Evolutionary conservation across 257 asterid genomes (phyloP), one percentile per base, ranked within the genome.

Genomic region (Rauvolfia tetraphylla): DNA sequence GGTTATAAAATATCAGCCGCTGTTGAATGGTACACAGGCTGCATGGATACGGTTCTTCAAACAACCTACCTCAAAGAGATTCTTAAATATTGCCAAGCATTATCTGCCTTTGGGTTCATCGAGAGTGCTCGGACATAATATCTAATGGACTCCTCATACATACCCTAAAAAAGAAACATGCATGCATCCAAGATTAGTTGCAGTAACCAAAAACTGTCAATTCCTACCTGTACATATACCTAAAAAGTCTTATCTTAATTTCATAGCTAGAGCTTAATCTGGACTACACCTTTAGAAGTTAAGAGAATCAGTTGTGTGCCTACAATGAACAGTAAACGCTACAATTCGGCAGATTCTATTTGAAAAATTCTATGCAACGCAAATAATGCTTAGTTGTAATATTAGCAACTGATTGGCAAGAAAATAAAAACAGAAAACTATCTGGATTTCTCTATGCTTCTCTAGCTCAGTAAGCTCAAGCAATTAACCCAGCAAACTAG

Each of bases 51-150:
- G 22, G 61, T 56, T 75, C 23, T 56, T 58, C 38, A 71, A 39
- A 74, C 14, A 34, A 74, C 63, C 41, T 90, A 93, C 98, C 98
- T 91, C 86, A 93, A 79, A 23, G 98, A 93, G 73, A 95, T 91
- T 87, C 98, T 85, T 90, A 95, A 80, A 87, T 93, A 95, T 73
- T 93, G 99, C 99, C 99, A 95, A 46, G 97, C 98, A 76, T 95
- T 93, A 72, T 91, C 98, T 4, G 99, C 99, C 88, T 93, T 93
- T 11, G 99, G 99, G 85, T 95, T 95, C 98, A 95, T 93, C 0
- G 92, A 85, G 68, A 93, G 88, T 72, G 98, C 98, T 22, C 99
- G 96, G 57, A 95, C 99, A 80, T 93, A 93, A 86, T 95, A 95
- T 56, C 92, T 91, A 75, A 95, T 95, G 53, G 98, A 95, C 61